These are phyloP conservation scores for Podaxis pistillaris DNA, from an alignment of 768 basidiomycete species.

Conservation along the genomic window DNA sequence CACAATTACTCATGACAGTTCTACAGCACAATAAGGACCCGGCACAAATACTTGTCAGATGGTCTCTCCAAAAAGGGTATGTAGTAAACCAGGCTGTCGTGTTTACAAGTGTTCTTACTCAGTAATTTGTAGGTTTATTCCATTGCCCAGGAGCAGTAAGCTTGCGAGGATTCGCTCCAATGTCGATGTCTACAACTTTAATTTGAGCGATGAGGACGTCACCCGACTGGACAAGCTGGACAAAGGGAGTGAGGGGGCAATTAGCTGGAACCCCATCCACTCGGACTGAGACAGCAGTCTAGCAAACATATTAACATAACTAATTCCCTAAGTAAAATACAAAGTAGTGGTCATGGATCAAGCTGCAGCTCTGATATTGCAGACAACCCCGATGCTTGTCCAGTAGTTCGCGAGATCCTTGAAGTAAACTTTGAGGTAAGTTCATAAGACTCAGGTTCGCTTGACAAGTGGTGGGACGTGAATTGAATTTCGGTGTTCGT, in stretches of 20 bases:
- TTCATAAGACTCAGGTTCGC: conserved; percentile 24
- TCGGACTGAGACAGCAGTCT: conserved; percentile 28
- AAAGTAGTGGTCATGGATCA: conserved; percentile 7
- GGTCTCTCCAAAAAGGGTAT: conserved; percentile 86
- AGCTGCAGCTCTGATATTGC: conserved; percentile 14
- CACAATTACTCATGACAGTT: no score
- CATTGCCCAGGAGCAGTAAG: conserved; percentile 80
- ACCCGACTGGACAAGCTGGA: conserved; percentile 65
- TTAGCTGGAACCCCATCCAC: conserved; percentile 86
- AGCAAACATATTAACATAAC: no score
- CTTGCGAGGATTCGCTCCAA: conserved; percentile 73
- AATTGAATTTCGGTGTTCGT: conserved; percentile 31
- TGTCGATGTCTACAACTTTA: conserved; percentile 72
- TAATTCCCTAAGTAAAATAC: background rate
- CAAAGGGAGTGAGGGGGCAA: conserved; percentile 65
- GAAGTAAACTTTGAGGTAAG: conserved; percentile 9
- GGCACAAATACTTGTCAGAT: conserved; percentile 83
- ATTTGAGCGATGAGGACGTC: conserved; percentile 66
- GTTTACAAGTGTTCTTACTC: background rate
- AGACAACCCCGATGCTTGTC: conserved; percentile 6
- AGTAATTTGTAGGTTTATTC: conserved; percentile 56
- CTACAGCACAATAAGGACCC: conserved; percentile 40
- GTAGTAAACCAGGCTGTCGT: conserved; percentile 20
- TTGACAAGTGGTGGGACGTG: conserved; percentile 22
- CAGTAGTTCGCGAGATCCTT: background rate